These are phyloP conservation scores for Glonium stellatum DNA, from an alignment of 495 filamentous ascomycete genomes.

Conservation along the genomic window DNA sequence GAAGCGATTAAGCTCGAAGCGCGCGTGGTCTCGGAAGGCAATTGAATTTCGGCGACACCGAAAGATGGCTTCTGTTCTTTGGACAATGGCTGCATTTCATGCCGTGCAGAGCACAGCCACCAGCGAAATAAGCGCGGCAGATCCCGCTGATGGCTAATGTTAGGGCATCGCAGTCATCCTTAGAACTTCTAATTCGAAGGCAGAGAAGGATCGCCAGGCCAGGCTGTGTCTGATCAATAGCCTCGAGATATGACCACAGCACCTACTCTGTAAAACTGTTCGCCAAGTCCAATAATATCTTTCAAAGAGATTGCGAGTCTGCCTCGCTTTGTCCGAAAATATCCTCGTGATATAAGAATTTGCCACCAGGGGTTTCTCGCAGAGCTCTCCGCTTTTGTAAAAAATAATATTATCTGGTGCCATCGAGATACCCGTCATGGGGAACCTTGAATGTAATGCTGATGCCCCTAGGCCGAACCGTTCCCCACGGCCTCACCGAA, in stretches of 20 bases:
- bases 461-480: background rate
- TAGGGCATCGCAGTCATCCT: background rate
- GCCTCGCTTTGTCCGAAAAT: conserved; percentile 5
- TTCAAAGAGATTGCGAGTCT: background rate
- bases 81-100: background rate
- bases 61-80: background rate
- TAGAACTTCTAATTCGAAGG: background rate
- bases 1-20: background rate
- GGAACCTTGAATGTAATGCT: background rate
- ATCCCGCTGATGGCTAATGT: background rate
- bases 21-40: background rate
- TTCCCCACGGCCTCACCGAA: background rate
- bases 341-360: background rate
- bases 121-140: background rate
- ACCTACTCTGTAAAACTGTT: background rate
- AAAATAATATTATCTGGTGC: background rate
- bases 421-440: background rate
- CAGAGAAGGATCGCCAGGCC: background rate
- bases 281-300: background rate
- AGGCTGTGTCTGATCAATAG: background rate
- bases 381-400: background rate
- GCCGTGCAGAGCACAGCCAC: background rate
- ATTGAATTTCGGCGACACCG: background rate
- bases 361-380: background rate
- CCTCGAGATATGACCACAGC: background rate